Evolutionary conservation across 129 eudicot species (phyloP).

Genomic region (Flaveria robusta): DNA sequence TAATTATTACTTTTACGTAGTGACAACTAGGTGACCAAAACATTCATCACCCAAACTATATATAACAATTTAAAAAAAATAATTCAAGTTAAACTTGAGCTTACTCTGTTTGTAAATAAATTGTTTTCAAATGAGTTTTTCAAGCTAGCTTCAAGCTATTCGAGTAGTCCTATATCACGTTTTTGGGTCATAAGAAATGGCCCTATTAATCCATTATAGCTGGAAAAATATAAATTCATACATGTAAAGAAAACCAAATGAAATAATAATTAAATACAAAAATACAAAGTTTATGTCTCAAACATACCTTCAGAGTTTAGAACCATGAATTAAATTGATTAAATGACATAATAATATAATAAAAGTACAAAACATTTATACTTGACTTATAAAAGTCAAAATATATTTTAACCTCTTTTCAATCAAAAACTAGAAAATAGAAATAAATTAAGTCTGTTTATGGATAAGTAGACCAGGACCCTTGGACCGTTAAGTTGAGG

Average conservation of each 20-base stretch:
- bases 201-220: too few species aligned
- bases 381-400: not conserved
- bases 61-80: too few species aligned
- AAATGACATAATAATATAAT: not conserved
- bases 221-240: too few species aligned
- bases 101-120: too few species aligned
- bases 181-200: too few species aligned
- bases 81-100: too few species aligned
- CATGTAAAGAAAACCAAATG: not conserved
- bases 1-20: too few species aligned
- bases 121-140: too few species aligned
- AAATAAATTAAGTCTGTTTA: not conserved
- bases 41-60: too few species aligned
- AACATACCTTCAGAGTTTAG: not conserved
- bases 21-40: too few species aligned
- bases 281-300: not conserved
- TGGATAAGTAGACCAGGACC: conserved; percentile 18
- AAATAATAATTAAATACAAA: not conserved
- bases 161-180: too few species aligned
- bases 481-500: not conserved
- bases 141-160: too few species aligned
- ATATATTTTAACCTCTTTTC: not conserved
- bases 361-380: not conserved
- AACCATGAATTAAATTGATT: not conserved
- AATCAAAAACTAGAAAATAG: not conserved